Conservation (phyloP, 2,329 filamentous ascomycete genomes). For the Paradendryphiella salina region DNA sequence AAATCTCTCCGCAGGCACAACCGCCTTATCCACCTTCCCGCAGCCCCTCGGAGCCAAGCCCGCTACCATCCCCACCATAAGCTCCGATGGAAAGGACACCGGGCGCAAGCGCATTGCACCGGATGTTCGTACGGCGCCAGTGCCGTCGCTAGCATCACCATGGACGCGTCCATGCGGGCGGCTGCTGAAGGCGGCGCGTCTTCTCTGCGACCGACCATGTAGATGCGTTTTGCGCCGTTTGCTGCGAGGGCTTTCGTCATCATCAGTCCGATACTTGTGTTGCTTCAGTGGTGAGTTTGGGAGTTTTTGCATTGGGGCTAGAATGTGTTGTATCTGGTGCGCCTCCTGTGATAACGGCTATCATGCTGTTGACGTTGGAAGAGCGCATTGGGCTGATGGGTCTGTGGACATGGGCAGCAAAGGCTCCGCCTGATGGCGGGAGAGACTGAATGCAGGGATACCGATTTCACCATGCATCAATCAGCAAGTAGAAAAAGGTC, state of each 20-base stretch:
- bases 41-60: neutral
- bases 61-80: slow-evolving; percentile 18
- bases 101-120: slow-evolving; percentile 56
- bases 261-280: slow-evolving; percentile 25
- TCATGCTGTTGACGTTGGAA: slow-evolving; percentile 27
- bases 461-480: too few species aligned
- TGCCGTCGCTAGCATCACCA: slow-evolving; percentile 49
- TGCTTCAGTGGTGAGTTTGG: neutral
- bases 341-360: slow-evolving; percentile 31
- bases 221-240: slow-evolving; percentile 26
- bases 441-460: too few species aligned
- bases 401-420: slow-evolving; percentile 2
- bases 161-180: slow-evolving; percentile 11
- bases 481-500: too few species aligned
- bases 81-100: slow-evolving; percentile 41
- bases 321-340: slow-evolving; percentile 18
- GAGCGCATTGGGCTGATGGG: slow-evolving; percentile 16
- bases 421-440: slow-evolving; percentile 15
- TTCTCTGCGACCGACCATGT: slow-evolving; percentile 26
- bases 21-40: slow-evolving; percentile 6
- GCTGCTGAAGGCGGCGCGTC: slow-evolving; percentile 18
- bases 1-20: slow-evolving; percentile 59
- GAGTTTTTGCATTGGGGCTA: neutral
- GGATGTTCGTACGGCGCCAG: slow-evolving; percentile 50
- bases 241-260: slow-evolving; percentile 24